These are phyloP conservation scores for Sarocladium brachiariae DNA, from an alignment of 2,329 filamentous ascomycete genomes.

Conservation along the genomic window DNA sequence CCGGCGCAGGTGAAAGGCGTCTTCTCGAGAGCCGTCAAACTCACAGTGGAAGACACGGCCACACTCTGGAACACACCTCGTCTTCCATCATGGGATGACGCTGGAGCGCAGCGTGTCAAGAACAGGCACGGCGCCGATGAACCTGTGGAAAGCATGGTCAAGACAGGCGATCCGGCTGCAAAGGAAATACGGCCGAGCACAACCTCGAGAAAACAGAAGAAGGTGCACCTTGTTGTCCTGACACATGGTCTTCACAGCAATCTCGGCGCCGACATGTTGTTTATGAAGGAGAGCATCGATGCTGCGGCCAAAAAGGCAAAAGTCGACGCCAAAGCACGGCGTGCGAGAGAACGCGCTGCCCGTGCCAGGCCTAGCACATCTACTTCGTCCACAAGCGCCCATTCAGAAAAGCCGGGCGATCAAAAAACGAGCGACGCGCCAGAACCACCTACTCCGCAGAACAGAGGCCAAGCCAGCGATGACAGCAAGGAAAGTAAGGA, in stretches of 20 bases:
- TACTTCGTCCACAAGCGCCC: neutral
- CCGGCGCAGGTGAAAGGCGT: conserved; percentile 64
- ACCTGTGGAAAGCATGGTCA: conserved; percentile 25
- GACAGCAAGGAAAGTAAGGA: conserved; percentile 13
- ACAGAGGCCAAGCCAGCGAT: neutral
- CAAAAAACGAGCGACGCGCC: conserved; percentile 8
- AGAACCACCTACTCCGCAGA: neutral
- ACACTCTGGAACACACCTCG: conserved; percentile 89
- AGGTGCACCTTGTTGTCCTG: conserved; percentile 82
- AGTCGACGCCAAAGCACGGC: conserved; percentile 58
- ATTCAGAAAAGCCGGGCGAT: neutral
- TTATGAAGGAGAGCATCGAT: conserved; percentile 95
- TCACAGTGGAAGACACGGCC: conserved; percentile 82
- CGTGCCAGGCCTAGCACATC: conserved; percentile 10
- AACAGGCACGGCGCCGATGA: conserved; percentile 20
- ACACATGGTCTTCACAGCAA: conserved; percentile 97
- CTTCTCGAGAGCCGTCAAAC: conserved; percentile 70
- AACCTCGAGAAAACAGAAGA: conserved; percentile 54
- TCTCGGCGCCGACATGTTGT: conserved; percentile 91
- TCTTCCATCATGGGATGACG: conserved; percentile 59
- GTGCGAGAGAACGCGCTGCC: conserved; percentile 39
- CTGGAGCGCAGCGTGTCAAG: conserved; percentile 23
- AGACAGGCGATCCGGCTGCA: conserved; percentile 25
- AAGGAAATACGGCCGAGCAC: conserved; percentile 16
- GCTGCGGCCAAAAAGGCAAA: conserved; percentile 68